phyloP scores from a whole-genome alignment of 495 filamentous ascomycete species.

The Penicillium bovifimosum region DNA sequence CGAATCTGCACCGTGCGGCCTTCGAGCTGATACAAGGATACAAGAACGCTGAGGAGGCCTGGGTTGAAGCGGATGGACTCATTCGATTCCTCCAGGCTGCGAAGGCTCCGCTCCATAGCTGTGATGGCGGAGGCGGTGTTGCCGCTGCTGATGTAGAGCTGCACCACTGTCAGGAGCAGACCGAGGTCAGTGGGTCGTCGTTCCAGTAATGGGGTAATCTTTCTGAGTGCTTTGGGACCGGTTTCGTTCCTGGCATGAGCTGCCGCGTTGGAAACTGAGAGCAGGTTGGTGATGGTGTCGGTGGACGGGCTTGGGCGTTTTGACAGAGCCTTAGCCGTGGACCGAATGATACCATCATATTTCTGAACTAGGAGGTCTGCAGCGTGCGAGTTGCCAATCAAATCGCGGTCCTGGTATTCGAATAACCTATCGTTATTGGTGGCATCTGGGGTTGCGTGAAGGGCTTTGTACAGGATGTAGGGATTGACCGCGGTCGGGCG shows the following conservation, averaged over 20 bases:
- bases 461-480: conserved; percentile 64
- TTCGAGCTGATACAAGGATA: conserved; percentile 74
- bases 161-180: conserved; percentile 73
- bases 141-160: conserved; percentile 70
- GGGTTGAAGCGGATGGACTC: conserved; percentile 73
- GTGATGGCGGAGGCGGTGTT: conserved; percentile 73
- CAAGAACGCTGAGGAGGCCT: conserved; percentile 75
- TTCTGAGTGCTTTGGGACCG: conserved; percentile 64
- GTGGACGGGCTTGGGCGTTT: conserved; percentile 49
- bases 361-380: conserved; percentile 77
- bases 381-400: conserved; percentile 63
- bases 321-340: conserved; percentile 55
- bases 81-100: conserved; percentile 64
- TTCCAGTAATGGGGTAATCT: conserved; percentile 68
- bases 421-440: conserved; percentile 69
- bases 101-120: conserved; percentile 69
- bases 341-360: conserved; percentile 62
- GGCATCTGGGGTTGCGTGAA: conserved; percentile 52
- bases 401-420: conserved; percentile 62
- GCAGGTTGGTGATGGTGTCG: conserved; percentile 52
- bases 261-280: conserved; percentile 77
- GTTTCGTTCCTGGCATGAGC: conserved; percentile 60
- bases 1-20: conserved; percentile 70
- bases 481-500: conserved; percentile 61
- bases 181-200: conserved; percentile 78